Evolutionary conservation across 75 land plant species (phyloP).

Genomic region (Cryptomeria japonica): DNA sequence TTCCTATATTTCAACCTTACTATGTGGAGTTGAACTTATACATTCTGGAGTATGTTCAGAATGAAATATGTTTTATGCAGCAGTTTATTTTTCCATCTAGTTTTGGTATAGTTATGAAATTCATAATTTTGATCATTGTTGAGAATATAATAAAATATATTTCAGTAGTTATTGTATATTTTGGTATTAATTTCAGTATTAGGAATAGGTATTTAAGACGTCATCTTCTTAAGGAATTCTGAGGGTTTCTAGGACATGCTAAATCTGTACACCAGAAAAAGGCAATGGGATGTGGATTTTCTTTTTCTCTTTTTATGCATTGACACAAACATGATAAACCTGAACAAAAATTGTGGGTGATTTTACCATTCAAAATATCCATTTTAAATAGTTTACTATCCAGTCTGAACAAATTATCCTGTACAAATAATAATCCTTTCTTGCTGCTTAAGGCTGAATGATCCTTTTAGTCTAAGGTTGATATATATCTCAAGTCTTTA

Average conservation of each 20-base stretch:
- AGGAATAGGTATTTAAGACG: not conserved
- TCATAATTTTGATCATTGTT: not conserved
- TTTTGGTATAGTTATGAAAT: not conserved
- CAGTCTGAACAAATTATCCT: not conserved
- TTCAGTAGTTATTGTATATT: not conserved
- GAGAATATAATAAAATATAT: slow-evolving; percentile 1
- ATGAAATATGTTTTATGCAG: not conserved
- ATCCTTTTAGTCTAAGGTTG: not conserved
- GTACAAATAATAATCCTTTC: not conserved
- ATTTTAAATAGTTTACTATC: not conserved
- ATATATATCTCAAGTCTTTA: not conserved
- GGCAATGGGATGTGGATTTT: not conserved
- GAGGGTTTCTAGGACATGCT: not conserved
- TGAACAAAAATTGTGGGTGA: not conserved
- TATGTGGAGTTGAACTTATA: slow-evolving; percentile 95
- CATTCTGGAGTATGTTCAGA: slow-evolving; percentile 75
- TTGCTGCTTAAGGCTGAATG: not conserved
- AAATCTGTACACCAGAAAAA: not conserved
- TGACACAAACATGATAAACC: not conserved
- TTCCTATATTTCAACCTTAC: slow-evolving; percentile 86
- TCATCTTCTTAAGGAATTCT: not conserved
- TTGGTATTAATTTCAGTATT: not conserved
- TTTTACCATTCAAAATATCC: not conserved
- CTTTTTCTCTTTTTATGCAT: not conserved
- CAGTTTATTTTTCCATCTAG: not conserved